Conservation (phyloP, 768 basidiomycete species). For the Agrocybe praecox region DNA sequence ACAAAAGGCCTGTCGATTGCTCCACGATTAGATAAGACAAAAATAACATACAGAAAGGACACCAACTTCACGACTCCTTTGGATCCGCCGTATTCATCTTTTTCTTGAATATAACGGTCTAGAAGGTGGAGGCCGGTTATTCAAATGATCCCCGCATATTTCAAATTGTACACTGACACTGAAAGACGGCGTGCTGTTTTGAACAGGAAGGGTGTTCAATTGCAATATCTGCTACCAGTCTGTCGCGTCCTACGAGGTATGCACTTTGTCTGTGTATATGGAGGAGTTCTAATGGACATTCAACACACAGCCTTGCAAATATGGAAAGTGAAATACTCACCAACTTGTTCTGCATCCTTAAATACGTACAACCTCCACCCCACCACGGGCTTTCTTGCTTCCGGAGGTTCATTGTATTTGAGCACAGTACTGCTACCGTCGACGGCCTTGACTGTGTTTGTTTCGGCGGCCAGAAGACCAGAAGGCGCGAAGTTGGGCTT, state of each 20-base stretch:
- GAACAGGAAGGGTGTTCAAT: conserved; percentile 97
- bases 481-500: conserved; percentile 92
- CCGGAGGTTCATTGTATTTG: conserved; percentile 98
- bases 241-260: conserved; percentile 91
- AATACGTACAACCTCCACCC: conserved; percentile 98
- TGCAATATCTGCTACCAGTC: conserved; percentile 81
- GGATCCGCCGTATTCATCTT: conserved; percentile 82
- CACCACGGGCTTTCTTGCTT: conserved; percentile 87
- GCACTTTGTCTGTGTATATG: conserved; percentile 95
- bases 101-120: conserved; percentile 86
- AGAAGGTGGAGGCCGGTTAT: conserved; percentile 6
- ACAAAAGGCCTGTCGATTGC: conserved; percentile 76
- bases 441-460: conserved; percentile 80
- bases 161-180: conserved; percentile 58
- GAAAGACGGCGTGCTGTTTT: conserved; percentile 97
- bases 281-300: conserved; percentile 66
- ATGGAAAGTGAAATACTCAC: conserved; percentile 47
- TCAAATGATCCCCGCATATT: not conserved
- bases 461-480: conserved; percentile 93
- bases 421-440: conserved; percentile 84
- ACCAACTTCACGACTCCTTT: conserved; percentile 85
- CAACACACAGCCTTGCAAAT: not conserved
- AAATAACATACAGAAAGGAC: not conserved
- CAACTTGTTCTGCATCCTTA: conserved; percentile 91
- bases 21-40: not conserved